Evolutionary conservation across 2,329 filamentous ascomycete genomes (phyloP).

Genomic region (Beauveria sp.): DNA sequence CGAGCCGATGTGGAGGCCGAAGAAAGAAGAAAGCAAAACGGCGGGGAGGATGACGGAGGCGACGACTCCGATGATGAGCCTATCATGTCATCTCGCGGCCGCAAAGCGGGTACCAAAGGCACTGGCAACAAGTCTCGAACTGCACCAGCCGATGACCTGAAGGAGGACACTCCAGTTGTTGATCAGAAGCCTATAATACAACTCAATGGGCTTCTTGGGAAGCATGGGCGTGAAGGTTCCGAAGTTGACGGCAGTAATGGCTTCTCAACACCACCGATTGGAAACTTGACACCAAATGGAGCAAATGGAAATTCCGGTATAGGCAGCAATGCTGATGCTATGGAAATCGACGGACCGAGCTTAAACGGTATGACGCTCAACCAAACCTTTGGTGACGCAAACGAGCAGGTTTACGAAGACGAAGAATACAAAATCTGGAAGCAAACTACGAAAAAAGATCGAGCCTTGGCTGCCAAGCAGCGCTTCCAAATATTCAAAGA

Average conservation of each 20-base stretch:
- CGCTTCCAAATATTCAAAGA: slow-evolving; percentile 79
- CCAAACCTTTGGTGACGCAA: slow-evolving; percentile 56
- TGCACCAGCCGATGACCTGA: slow-evolving; percentile 56
- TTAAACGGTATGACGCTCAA: slow-evolving; percentile 57
- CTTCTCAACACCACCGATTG: slow-evolving; percentile 71
- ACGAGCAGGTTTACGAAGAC: slow-evolving; percentile 75
- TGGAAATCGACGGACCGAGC: slow-evolving; percentile 77
- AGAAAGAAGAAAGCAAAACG: slow-evolving; percentile 75
- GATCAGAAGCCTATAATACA: slow-evolving; percentile 69
- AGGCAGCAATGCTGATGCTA: slow-evolving; percentile 70
- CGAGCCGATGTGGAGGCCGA: slow-evolving; percentile 91
- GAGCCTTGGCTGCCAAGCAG: slow-evolving; percentile 78
- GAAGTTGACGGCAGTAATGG: slow-evolving; percentile 82
- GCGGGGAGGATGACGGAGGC: slow-evolving; percentile 70
- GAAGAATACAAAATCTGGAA: slow-evolving; percentile 99
- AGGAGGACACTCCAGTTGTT: slow-evolving; percentile 69
- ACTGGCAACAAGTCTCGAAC: slow-evolving; percentile 66
- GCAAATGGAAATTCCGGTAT: slow-evolving; percentile 58
- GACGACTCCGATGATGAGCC: slow-evolving; percentile 96
- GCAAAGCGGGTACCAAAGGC: slow-evolving; percentile 72
- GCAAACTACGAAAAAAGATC: slow-evolving; percentile 94
- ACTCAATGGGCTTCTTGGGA: slow-evolving; percentile 55
- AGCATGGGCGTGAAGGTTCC: slow-evolving; percentile 59
- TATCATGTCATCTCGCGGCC: slow-evolving; percentile 93
- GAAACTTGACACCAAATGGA: slow-evolving; percentile 68